Base-by-base conservation (phyloP, 257 asterid species). In the Vinca minor region DNA sequence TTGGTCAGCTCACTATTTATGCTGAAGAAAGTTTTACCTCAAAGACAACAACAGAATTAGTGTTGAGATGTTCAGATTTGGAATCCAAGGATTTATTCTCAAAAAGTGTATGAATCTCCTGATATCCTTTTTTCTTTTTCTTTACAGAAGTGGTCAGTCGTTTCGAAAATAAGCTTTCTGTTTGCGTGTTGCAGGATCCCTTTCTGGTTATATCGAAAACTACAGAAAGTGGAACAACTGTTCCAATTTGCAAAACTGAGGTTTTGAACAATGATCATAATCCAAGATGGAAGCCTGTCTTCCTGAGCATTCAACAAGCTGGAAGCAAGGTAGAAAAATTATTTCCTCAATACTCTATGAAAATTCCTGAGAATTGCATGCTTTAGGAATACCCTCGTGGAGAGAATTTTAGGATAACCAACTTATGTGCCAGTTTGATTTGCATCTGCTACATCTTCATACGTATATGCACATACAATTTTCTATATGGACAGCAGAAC, bases 181-280 rank as follows among this genome's bases (percentile, higher is more conserved):
- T 63, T n/a, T 74, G 54, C 49, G 55, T 76, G 77, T 77, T 81
- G 67, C 84, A 93, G 99, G 99, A 93, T 72, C 97, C 99, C 48
- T 93, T 93, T 78, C 80, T 93, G 73, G 77, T 87, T 69, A 78
- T 93, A 66, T 89, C 96, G 53, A 93, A 85, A 78, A 68, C 78
- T 69, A 72, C 89, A 23, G 97, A 93, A 76, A 73, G 76, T 79
- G 95, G 87, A 65, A 49, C 68, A 5, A 67, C 79, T 20, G 77
- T 87, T 76, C 99, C 99, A 70, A 78, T 93, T 73, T 84, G 92
- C 91, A 93, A 93, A 84, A 93, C 99, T 60, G 99, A 93, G 79
- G 97, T 87, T 76, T 64, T 93, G 76, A 83, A 84, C 77, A 87
- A 93, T 71, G 87, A 93, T 32, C 90, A 81, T 60, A 76, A 71